Evolutionary conservation across 257 asterid species (phyloP), one percentile per base, ranked within the genome.

Genomic region (Plantago major): DNA sequence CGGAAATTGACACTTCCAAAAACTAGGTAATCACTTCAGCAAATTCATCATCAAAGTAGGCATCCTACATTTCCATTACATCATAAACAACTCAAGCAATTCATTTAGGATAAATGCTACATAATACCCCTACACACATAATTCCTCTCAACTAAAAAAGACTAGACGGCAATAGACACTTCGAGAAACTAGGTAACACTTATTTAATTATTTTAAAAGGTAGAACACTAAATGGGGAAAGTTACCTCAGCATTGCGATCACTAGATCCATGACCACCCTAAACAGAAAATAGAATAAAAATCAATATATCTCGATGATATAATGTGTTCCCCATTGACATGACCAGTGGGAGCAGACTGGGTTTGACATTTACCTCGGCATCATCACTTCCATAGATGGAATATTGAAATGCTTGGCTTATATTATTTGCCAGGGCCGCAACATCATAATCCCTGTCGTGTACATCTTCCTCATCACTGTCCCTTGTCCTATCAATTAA

Each of bases 171-270:
- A 22, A 22, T 22, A 53, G 28, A 40, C 42, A n/a, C 58, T 4
- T 26, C 33, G 16, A 53, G 11, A 52, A 53, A 28, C 15, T 19
- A 22, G 22, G 43, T 17, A 28, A 43, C 58, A 11, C 26, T 8
- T 42, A 42, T 15, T 66, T 10, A 19, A 15, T 38, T 45, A 56
- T 42, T 26, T 54, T 9, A 60, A 48, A 64, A 33, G 40, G 40
- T 33, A 33, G 40, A 33, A 33, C 40, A 4, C 40, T 33, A 33
- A 0, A 33, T 33, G 8, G 26, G 43, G 51, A 18, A 58, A 2
- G 56, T 69, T 80, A 93, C 99, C 96, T 87, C 99, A 40, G 89
- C 95, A 68, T 87, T 97, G 67, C 87, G 95, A 50, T 81, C 97
- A 70, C 79, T 79, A 72, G 87, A 57, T 61, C 82, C 96, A 53